Evolutionary conservation across 257 asterid genomes (phyloP).

Genomic region (Leptodermis oblonga): DNA sequence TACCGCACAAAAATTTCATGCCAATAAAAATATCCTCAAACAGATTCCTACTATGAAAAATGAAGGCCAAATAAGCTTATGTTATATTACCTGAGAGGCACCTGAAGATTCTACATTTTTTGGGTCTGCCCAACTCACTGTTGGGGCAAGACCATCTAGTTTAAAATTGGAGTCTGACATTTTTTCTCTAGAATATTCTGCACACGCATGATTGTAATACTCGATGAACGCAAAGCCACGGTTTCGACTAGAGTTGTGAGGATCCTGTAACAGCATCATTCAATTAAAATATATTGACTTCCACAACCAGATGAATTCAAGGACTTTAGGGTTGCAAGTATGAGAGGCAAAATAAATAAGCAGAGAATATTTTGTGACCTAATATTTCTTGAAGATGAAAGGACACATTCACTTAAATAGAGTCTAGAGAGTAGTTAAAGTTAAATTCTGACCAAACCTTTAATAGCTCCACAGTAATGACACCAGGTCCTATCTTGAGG

Average conservation of each 20-base stretch:
- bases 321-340: too few species aligned
- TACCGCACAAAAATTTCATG: not conserved
- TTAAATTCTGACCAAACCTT: conserved; percentile 45
- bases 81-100: conserved; percentile 56
- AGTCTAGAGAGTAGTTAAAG: conserved; percentile 4
- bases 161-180: conserved; percentile 81
- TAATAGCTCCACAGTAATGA: conserved; percentile 62
- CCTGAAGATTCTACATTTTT: conserved; percentile 77
- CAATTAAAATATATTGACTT: conserved; percentile 6
- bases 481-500: conserved; percentile 82
- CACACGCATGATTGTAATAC: conserved; percentile 96
- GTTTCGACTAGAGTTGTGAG: conserved; percentile 70
- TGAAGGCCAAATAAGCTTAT: not conserved
- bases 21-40: not conserved
- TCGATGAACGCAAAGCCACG: conserved; percentile 92
- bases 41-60: not conserved
- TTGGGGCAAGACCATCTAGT: conserved; percentile 87
- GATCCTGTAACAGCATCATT: conserved; percentile 46
- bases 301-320: not conserved
- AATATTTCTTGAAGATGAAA: conserved; percentile 1
- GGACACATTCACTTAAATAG: not conserved
- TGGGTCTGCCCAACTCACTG: conserved; percentile 99
- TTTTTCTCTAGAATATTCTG: conserved; percentile 84
- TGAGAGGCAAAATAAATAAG: not conserved
- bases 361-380: too few species aligned